A percentile compares a stretch with the other conserved stretches of the same genome.
phyloP scores from a whole-genome alignment of 331 rosid species.

The Pyracantha coccinea region DNA sequence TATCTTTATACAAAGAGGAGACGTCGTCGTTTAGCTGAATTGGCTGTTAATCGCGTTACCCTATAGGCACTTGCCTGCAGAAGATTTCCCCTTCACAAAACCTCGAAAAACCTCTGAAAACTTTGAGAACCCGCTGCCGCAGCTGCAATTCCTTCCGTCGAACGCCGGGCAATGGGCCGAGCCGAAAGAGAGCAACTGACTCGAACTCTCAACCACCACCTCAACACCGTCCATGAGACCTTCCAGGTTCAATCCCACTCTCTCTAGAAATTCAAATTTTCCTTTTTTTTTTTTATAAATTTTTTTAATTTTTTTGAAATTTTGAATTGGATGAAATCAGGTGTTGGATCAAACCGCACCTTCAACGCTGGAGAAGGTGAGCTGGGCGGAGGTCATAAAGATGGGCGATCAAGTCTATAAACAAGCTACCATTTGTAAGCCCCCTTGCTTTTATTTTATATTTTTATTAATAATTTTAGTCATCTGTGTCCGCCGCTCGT shows the following conservation, averaged over 20 bases:
- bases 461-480: background rate
- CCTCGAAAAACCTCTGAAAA: background rate
- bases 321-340: constrained; percentile 21
- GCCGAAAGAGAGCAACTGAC: constrained; percentile 43
- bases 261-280: background rate
- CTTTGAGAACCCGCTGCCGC: background rate
- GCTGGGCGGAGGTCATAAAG: constrained; percentile 66
- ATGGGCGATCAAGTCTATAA: constrained; percentile 67
- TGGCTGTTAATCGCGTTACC: background rate
- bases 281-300: background rate
- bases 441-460: background rate
- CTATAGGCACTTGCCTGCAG: background rate
- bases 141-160: background rate
- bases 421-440: constrained; percentile 76
- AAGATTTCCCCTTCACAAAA: background rate
- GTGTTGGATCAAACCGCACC: constrained; percentile 57
- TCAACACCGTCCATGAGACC: constrained; percentile 60
- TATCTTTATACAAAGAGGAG: too few species aligned
- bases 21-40: background rate
- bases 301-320: background rate
- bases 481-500: background rate
- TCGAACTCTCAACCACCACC: constrained; percentile 40
- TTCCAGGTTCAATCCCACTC: constrained; percentile 28
- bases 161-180: constrained; percentile 22
- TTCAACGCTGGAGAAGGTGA: constrained; percentile 51